Conservation (phyloP, 257 asterid species). For the Nicotiana tabacum region DNA sequence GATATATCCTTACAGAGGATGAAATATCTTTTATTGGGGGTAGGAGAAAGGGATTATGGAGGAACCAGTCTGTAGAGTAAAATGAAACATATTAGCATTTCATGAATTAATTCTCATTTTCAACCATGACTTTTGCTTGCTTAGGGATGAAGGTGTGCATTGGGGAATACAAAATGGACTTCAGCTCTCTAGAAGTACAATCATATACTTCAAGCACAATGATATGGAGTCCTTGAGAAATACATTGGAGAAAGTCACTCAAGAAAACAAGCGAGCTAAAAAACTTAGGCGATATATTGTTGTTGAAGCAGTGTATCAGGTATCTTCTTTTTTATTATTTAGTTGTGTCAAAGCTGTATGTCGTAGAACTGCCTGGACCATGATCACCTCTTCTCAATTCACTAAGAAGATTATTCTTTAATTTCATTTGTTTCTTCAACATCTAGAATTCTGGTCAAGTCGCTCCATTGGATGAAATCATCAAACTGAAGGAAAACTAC, state of each 20-base stretch:
- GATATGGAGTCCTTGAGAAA: constrained; percentile 67
- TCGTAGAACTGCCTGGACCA: background rate
- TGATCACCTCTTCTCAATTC: background rate
- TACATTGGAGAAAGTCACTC: constrained; percentile 63
- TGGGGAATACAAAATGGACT: constrained; percentile 98
- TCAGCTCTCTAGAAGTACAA: constrained; percentile 91
- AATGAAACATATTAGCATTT: background rate
- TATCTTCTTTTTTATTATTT: constrained; percentile 21
- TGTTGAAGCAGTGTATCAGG: constrained; percentile 97
- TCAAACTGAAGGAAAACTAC: constrained; percentile 75
- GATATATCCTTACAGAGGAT: background rate
- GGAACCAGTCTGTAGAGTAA: background rate
- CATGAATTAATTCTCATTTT: constrained; percentile 6
- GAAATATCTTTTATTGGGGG: background rate
- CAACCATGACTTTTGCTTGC: constrained; percentile 18
- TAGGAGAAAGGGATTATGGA: background rate
- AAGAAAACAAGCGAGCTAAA: constrained; percentile 71
- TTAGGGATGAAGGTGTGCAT: constrained; percentile 95
- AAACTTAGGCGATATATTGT: constrained; percentile 89
- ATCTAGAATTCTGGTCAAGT: constrained; percentile 90
- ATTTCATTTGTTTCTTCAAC: constrained; percentile 7
- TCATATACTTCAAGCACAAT: constrained; percentile 82
- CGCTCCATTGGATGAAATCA: constrained; percentile 83
- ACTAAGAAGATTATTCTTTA: background rate
- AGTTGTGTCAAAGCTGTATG: background rate